These are phyloP conservation scores for Hypoxylon crocopeplum DNA, from an alignment of 495 filamentous ascomycete genomes.

Conservation along the genomic window DNA sequence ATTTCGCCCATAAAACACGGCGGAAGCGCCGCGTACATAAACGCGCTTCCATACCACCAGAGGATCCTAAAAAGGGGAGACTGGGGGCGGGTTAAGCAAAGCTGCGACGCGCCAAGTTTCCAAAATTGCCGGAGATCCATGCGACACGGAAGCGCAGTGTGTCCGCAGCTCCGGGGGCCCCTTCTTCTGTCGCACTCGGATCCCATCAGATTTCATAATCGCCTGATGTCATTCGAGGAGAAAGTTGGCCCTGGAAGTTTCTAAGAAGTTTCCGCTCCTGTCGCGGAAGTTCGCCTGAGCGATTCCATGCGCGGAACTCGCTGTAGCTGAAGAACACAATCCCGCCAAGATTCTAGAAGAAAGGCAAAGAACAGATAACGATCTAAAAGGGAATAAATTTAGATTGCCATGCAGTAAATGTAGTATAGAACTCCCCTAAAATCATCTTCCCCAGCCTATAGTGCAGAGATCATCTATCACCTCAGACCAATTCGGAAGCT, in stretches of 20 bases:
- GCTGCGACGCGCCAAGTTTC: conserved; percentile 30
- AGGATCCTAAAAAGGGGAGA: too few species aligned
- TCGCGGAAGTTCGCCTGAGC: neutral
- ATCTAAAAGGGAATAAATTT: conserved; percentile 27
- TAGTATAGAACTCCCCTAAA: conserved; percentile 23
- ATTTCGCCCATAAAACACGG: too few species aligned
- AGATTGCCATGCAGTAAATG: conserved; percentile 34
- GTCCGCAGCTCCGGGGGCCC: conserved; percentile 14
- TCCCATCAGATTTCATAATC: neutral
- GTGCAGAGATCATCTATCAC: conserved; percentile 23
- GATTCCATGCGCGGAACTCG: neutral
- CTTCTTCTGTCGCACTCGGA: neutral
- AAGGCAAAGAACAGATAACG: neutral
- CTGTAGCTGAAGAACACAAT: neutral
- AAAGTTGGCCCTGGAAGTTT: neutral
- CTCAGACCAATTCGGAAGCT: conserved; percentile 15
- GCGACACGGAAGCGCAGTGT: conserved; percentile 1
- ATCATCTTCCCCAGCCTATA: conserved; percentile 31
- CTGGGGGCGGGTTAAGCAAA: too few species aligned
- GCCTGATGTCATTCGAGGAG: conserved; percentile 25
- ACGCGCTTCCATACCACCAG: too few species aligned
- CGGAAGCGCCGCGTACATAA: too few species aligned
- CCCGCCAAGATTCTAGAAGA: neutral
- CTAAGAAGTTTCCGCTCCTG: neutral
- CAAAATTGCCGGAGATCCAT: conserved; percentile 22